These are phyloP conservation scores for Backusella sp. DNA, from an alignment of 192 early-diverging fungal species.

Conservation along the genomic window DNA sequence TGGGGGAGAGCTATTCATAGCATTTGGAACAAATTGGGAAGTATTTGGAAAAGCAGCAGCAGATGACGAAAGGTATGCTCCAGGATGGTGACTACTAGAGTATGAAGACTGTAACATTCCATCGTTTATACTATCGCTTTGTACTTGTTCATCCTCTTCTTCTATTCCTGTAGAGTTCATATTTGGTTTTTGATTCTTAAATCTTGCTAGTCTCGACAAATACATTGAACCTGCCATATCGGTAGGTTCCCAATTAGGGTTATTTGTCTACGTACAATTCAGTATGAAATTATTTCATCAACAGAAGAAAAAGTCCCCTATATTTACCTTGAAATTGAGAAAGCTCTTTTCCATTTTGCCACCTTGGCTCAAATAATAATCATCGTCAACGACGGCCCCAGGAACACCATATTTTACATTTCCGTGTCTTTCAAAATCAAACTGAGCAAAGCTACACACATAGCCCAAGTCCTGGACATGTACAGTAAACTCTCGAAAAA, in stretches of 20 bases:
- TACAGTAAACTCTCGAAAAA: conserved; percentile 94
- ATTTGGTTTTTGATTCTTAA: conserved; percentile 29
- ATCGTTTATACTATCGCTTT: conserved; percentile 8
- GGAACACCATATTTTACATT: conserved; percentile 87
- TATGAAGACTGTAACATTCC: neutral
- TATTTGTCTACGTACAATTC: conserved; percentile 52
- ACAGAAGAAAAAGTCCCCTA: conserved; percentile 26
- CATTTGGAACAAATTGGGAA: conserved; percentile 13
- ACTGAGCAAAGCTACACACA: conserved; percentile 96
- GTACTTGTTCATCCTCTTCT: neutral
- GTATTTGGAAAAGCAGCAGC: neutral
- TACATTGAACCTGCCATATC: conserved; percentile 80
- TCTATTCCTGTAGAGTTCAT: neutral
- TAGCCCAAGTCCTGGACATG: conserved; percentile 89
- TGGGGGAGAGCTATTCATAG: neutral
- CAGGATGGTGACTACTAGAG: neutral
- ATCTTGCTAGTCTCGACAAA: conserved; percentile 59
- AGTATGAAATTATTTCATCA: neutral
- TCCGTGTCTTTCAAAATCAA: conserved; percentile 91
- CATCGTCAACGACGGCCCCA: conserved; percentile 46
- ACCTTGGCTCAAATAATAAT: conserved; percentile 71
- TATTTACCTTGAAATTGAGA: conserved; percentile 85
- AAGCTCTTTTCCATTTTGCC: conserved; percentile 99
- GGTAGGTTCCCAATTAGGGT: conserved; percentile 92
- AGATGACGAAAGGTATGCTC: conserved; percentile 11